phyloP scores from a whole-genome alignment of 2,329 filamentous ascomycete genomes.

The Penicillium sclerotiorum region DNA sequence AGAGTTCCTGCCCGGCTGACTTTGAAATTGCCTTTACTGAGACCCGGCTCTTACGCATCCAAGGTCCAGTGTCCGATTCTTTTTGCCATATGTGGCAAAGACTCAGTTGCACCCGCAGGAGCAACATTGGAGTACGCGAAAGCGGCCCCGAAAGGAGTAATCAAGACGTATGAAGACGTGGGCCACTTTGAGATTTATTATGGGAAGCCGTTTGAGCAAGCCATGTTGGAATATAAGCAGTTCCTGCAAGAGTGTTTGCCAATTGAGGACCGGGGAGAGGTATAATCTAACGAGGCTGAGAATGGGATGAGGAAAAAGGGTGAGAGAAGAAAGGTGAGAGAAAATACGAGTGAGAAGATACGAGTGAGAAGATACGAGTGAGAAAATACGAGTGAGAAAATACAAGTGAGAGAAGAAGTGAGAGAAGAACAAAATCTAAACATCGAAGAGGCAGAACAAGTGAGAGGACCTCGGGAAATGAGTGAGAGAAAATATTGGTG shows the following conservation, averaged over 20 bases:
- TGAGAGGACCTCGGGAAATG: too few relatives aligned
- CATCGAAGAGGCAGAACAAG: too few relatives aligned
- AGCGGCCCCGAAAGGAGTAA: conserved; percentile 2
- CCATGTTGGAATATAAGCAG: neutral
- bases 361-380: too few relatives aligned
- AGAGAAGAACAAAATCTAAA: too few relatives aligned
- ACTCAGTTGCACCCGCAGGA: conserved; percentile 5
- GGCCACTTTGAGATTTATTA: conserved; percentile 13
- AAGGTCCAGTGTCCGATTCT: conserved; percentile 6
- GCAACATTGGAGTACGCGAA: conserved; percentile 7
- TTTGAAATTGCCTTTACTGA: neutral
- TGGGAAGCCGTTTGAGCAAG: conserved; percentile 3
- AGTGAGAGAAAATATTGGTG: too few relatives aligned
- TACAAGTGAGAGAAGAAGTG: too few relatives aligned
- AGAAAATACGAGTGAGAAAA: too few relatives aligned
- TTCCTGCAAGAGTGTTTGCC: neutral
- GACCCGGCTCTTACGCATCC: conserved; percentile 1
- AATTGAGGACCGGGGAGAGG: neutral
- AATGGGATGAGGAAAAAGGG: too few relatives aligned
- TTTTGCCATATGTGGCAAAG: conserved; percentile 2
- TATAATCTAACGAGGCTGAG: neutral
- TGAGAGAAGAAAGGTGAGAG: too few relatives aligned
- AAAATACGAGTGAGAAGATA: too few relatives aligned
- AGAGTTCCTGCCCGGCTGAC: conserved; percentile 3
- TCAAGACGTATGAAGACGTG: conserved; percentile 3